phyloP scores from a whole-genome alignment of 495 filamentous ascomycete species.

The Gamarada debralockiae region DNA sequence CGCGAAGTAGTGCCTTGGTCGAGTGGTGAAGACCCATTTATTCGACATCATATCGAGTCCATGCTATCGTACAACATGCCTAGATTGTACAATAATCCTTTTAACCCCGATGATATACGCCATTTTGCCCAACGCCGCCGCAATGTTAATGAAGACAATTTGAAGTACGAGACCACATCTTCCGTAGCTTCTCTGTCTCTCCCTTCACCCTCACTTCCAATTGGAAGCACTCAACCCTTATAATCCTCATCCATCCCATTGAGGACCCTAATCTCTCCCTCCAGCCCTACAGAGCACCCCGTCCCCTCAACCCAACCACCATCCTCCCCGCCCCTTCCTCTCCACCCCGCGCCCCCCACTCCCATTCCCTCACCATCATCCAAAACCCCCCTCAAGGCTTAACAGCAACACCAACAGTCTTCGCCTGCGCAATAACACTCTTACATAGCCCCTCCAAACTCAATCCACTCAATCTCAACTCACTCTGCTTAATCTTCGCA shows the following conservation, averaged over 20 bases:
- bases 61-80: neutral
- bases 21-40: too few species aligned
- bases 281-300: too few species aligned
- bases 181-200: too few species aligned
- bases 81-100: neutral
- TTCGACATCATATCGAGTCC: neutral
- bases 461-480: conserved; percentile 76
- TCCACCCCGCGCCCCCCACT: neutral
- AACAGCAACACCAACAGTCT: conserved; percentile 81
- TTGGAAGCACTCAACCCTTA: too few species aligned
- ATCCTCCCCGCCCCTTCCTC: neutral
- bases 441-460: conserved; percentile 77
- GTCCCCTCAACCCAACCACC: neutral
- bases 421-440: conserved; percentile 82
- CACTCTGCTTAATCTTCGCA: conserved; percentile 89
- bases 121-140: conserved; percentile 17
- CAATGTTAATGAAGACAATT: conserved; percentile 16
- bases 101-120: conserved; percentile 1
- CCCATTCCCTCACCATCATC: neutral
- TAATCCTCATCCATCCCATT: too few species aligned
- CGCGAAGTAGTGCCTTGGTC: too few species aligned
- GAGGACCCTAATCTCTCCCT: too few species aligned
- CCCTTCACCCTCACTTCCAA: neutral
- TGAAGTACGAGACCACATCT: neutral
- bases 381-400: conserved; percentile 47